Percentiles rank a stretch among this genome's conserved stretches.
Conservation (phyloP, 192 early-diverging fungal species). For the Entomortierella lignicola region DNA sequence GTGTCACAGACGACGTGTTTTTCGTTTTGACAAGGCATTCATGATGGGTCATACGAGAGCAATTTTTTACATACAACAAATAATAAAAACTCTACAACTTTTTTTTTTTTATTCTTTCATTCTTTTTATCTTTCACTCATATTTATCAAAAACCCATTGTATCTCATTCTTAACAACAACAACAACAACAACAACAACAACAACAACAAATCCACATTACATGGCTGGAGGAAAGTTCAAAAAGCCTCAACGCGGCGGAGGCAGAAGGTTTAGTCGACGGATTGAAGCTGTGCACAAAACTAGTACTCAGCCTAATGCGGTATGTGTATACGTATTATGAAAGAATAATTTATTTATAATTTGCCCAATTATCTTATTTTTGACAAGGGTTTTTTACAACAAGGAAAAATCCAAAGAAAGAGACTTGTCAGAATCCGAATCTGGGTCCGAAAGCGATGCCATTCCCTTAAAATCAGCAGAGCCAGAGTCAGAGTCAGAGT, state of each 20-base stretch:
- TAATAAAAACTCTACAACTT: background rate
- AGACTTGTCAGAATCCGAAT: slow-evolving; percentile 9
- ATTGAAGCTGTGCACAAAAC: slow-evolving; percentile 51
- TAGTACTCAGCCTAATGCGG: slow-evolving; percentile 1
- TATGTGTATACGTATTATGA: background rate
- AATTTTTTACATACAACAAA: background rate
- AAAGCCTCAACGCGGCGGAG: slow-evolving; percentile 54
- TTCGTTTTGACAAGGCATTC: background rate
- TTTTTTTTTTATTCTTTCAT: background rate
- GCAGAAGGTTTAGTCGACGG: slow-evolving; percentile 48
- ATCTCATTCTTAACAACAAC: background rate
- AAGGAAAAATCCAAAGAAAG: slow-evolving; percentile 35
- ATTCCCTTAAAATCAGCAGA: background rate
- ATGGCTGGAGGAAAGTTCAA: slow-evolving; percentile 57
- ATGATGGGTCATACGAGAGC: background rate
- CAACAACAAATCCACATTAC: no score
- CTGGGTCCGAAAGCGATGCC: background rate
- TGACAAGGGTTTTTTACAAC: background rate
- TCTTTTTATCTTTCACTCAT: background rate
- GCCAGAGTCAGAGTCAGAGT: slow-evolving; percentile 38
- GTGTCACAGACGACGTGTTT: background rate
- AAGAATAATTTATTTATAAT: no score
- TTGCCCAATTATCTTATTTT: slow-evolving; percentile 3
- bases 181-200: no score
- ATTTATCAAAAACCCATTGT: background rate